phyloP scores from a whole-genome alignment of 2,329 filamentous ascomycete species.

The Ceratocystis eucalypticola region DNA sequence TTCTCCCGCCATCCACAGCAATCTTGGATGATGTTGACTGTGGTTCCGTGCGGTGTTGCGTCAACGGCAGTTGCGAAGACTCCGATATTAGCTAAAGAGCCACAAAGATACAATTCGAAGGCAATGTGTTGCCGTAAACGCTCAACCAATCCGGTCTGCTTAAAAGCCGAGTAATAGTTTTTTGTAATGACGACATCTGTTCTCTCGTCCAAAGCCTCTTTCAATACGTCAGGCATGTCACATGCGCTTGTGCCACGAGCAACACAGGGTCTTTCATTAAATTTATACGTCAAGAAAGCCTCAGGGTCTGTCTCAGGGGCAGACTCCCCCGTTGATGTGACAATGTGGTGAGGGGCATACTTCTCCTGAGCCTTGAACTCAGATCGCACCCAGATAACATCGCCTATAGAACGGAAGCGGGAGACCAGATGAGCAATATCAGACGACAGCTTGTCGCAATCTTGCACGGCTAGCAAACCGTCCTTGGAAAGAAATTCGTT shows the following conservation, averaged over 20 bases:
- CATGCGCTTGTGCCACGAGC: constrained; percentile 33
- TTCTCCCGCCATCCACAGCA: constrained; percentile 70
- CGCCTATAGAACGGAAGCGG: constrained; percentile 56
- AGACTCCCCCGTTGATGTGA: constrained; percentile 18
- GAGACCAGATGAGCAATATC: constrained; percentile 52
- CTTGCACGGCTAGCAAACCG: constrained; percentile 52
- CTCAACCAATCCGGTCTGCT: constrained; percentile 56
- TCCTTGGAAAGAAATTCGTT: constrained; percentile 68
- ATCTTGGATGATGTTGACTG: constrained; percentile 77
- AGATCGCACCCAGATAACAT: constrained; percentile 75
- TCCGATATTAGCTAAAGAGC: constrained; percentile 72
- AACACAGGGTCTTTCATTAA: constrained; percentile 30
- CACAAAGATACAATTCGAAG: constrained; percentile 80
- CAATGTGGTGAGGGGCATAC: constrained; percentile 11
- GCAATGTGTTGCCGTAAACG: constrained; percentile 74
- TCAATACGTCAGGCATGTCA: constrained; percentile 33
- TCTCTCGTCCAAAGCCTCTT: constrained; percentile 33
- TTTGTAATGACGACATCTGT: constrained; percentile 48
- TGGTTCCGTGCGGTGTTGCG: constrained; percentile 72
- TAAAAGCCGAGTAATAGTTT: constrained; percentile 78
- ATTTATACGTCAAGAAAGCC: constrained; percentile 33
- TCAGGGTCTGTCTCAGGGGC: constrained; percentile 27
- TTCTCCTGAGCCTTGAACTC: constrained; percentile 50
- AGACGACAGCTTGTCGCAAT: constrained; percentile 52
- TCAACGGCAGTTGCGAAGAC: constrained; percentile 87